Evolutionary conservation across 495 filamentous ascomycete species (phyloP).

Genomic region (Amphirosellinia nigrospora): DNA sequence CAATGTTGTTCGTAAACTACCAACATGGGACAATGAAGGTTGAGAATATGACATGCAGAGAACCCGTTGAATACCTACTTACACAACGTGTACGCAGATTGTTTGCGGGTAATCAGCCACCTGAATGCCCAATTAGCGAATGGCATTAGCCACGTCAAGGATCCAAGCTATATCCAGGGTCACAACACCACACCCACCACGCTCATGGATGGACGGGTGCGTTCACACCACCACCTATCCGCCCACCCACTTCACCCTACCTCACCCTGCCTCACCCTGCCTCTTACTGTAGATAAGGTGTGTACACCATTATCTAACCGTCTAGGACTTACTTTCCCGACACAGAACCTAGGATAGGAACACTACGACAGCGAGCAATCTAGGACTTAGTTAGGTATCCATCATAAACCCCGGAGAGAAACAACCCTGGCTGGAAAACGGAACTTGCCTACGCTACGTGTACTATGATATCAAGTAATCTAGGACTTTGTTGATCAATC

Average conservation of each 20-base stretch:
- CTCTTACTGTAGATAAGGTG: neutral
- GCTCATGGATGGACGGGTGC: neutral
- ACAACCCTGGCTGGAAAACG: neutral
- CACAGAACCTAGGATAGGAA: neutral
- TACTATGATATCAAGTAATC: neutral
- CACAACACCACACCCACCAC: neutral
- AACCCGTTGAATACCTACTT: no score
- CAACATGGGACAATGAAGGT: neutral
- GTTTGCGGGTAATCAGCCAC: neutral
- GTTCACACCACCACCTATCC: neutral
- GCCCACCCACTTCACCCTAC: neutral
- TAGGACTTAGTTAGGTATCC: neutral
- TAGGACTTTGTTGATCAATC: neutral
- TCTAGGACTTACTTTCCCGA: neutral
- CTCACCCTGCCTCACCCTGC: neutral
- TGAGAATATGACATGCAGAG: neutral
- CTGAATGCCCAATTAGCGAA: neutral
- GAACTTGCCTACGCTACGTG: neutral
- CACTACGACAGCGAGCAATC: neutral
- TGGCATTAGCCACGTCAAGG: neutral
- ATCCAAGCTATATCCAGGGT: slow-evolving; percentile 5
- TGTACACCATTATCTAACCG: no score
- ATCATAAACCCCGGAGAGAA: neutral
- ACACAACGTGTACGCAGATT: neutral
- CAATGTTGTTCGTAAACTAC: neutral